Percentiles rank a stretch among this genome's conserved stretches.
Conservation (phyloP, 2,329 filamentous ascomycete genomes). For the Aspergillus pseudonomiae region DNA sequence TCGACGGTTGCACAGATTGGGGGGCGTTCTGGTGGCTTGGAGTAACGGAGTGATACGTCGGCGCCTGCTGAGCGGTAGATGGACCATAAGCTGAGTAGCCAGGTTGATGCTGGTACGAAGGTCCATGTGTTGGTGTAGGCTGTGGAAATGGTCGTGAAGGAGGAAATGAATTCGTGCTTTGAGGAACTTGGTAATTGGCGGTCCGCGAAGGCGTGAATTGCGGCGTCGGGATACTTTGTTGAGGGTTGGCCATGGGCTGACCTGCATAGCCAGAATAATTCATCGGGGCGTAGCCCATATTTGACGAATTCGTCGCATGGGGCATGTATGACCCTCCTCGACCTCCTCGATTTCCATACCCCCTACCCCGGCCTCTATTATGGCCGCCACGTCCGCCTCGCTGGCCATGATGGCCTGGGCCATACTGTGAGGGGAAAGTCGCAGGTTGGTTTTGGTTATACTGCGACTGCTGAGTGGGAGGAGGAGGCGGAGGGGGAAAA, state of each 20-base stretch:
- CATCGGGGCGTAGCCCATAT: conserved; percentile 32
- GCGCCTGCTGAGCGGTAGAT: conserved; percentile 25
- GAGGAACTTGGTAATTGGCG: conserved; percentile 26
- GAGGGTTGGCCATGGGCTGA: conserved; percentile 29
- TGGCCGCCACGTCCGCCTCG: conserved; percentile 34
- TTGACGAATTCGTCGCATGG: conserved; percentile 24
- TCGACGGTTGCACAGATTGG: conserved; percentile 37
- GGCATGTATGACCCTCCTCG: conserved; percentile 31
- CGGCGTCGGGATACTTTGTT: conserved; percentile 27
- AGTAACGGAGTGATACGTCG: conserved; percentile 23
- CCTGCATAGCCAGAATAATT: conserved; percentile 34
- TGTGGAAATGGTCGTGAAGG: conserved; percentile 31
- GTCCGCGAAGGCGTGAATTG: conserved; percentile 30
- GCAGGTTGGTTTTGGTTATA: conserved; percentile 18
- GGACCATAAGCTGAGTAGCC: conserved; percentile 30
- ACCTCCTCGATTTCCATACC: conserved; percentile 36
- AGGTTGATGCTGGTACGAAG: conserved; percentile 31
- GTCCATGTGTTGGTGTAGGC: conserved; percentile 21
- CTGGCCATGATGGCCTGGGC: conserved; percentile 29
- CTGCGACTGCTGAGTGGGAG: conserved; percentile 32
- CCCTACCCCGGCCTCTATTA: conserved; percentile 38
- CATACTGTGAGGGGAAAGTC: conserved; percentile 29
- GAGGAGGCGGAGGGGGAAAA: conserved; percentile 51
- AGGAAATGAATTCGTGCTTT: conserved; percentile 24
- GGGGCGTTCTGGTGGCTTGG: conserved; percentile 28